Percentiles rank a stretch among this genome's conserved stretches.
Evolutionary conservation across 331 rosid species (phyloP).

Genomic region (Prunus yedoensis): DNA sequence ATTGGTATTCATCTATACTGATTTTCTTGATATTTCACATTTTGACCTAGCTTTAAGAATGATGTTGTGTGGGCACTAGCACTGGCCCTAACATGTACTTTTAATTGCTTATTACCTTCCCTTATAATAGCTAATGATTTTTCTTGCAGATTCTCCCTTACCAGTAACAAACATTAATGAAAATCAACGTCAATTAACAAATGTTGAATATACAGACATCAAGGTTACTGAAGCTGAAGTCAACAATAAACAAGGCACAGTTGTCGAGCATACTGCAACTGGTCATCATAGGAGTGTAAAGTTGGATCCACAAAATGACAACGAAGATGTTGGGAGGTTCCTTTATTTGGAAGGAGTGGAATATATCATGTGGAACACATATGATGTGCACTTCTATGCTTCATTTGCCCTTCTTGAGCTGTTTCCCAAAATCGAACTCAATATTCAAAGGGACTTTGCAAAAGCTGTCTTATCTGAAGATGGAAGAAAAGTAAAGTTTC

Average conservation of each 20-base stretch:
- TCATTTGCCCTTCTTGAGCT: conserved; percentile 94
- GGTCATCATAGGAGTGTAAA: not conserved
- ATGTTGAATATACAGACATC: conserved; percentile 36
- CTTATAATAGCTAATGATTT: conserved; percentile 16
- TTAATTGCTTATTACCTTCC: not conserved
- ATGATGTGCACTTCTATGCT: conserved; percentile 97
- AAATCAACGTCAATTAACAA: conserved; percentile 39
- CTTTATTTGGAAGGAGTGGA: conserved; percentile 97
- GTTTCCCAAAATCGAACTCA: conserved; percentile 90
- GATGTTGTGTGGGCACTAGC: not conserved
- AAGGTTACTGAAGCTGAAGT: conserved; percentile 48
- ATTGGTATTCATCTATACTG: conserved; percentile 57
- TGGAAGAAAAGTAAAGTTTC: conserved; percentile 85
- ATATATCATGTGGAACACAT: conserved; percentile 97
- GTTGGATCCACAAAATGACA: conserved; percentile 37
- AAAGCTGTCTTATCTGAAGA: conserved; percentile 93
- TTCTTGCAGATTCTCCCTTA: conserved; percentile 60
- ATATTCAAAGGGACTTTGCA: conserved; percentile 92
- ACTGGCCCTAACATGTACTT: not conserved
- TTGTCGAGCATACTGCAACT: conserved; percentile 22
- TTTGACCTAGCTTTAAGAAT: not conserved
- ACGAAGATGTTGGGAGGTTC: conserved; percentile 87
- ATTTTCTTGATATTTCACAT: conserved; percentile 1
- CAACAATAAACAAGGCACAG: conserved; percentile 37
- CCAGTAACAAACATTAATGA: conserved; percentile 33